A percentile compares a stretch with the other conserved stretches of the same genome.
These are phyloP conservation scores for Talaromyces rugulosus DNA, from an alignment of 2,329 filamentous ascomycete genomes.

Conservation along the genomic window DNA sequence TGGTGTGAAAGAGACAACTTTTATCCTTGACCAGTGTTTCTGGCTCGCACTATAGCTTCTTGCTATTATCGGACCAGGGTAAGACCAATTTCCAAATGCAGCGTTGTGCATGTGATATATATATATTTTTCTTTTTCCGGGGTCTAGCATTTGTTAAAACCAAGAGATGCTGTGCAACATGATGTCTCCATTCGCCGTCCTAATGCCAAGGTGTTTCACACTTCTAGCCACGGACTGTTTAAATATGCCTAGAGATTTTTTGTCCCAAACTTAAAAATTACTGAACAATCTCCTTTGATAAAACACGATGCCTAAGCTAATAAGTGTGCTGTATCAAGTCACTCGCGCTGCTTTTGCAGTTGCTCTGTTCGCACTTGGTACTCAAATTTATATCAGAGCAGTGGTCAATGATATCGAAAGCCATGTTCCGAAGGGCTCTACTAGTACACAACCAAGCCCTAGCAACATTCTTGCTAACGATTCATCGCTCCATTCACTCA, in stretches of 20 bases:
- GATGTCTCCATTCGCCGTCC: background rate
- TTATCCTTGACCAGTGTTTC: background rate
- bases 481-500: background rate
- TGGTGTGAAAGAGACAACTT: background rate
- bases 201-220: background rate
- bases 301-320: background rate
- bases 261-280: background rate
- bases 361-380: background rate
- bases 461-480: background rate
- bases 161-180: background rate
- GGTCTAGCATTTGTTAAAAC: background rate
- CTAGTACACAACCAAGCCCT: background rate
- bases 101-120: background rate
- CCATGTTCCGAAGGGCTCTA: background rate
- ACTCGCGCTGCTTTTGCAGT: constrained; percentile 1
- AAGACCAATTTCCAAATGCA: background rate
- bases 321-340: background rate
- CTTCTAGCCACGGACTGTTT: background rate
- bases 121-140: background rate
- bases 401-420: background rate
- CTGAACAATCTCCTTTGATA: background rate
- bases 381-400: background rate
- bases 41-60: background rate
- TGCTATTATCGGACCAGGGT: background rate
- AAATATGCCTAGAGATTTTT: background rate